Evolutionary conservation across 441 rosid species (phyloP), one percentile per base, ranked within the genome.

Genomic region (Jatropha multifida): DNA sequence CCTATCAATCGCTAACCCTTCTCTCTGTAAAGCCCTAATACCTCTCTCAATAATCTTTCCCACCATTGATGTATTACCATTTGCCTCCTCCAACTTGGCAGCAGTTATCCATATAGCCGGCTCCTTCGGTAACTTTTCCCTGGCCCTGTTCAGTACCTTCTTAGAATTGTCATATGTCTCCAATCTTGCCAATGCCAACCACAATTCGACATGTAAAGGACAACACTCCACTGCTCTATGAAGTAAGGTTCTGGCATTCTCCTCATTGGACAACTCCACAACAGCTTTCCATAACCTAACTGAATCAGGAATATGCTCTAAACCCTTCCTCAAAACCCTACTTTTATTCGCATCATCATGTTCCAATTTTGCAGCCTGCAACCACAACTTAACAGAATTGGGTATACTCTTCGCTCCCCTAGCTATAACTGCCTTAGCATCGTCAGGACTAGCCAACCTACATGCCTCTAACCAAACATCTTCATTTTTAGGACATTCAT

Each of bases 401-500:
- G 99, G 93, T 75, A 95, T 95, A 38, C 88, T 83, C 82, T 89
- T 93, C 68, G 88, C 94, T 66, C 97, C 98, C 83, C 52, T 86
- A 13, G 98, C 98, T 84, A 93, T 88, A 80, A 90, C 97, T 8
- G 88, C 95, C 85, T 93, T 95, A 14, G 99, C 95, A 73, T 95
- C 99, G 69, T 86, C 97, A 4, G 97, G 97, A 77, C 88, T 89
- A 0, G 99, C 86, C 75, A 95, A 79, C 76, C 98, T 83, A 81
- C 98, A 95, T 1, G 99, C 98, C 79, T 95, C 97, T 69, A 93
- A 80, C 99, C 98, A 95, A 69, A 92, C 95, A 86, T 93, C 98
- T 69, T 95, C 98, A 67, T 84, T 93, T 76, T 78, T 93, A 2
- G 98, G 97, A 77, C 98, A 95, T 84, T 95, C 98, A 76, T 93